A percentile compares a stretch with the other conserved stretches of the same genome.
These are phyloP conservation scores for Auriculariales sp. DNA, from an alignment of 768 basidiomycete genomes.

Conservation along the genomic window DNA sequence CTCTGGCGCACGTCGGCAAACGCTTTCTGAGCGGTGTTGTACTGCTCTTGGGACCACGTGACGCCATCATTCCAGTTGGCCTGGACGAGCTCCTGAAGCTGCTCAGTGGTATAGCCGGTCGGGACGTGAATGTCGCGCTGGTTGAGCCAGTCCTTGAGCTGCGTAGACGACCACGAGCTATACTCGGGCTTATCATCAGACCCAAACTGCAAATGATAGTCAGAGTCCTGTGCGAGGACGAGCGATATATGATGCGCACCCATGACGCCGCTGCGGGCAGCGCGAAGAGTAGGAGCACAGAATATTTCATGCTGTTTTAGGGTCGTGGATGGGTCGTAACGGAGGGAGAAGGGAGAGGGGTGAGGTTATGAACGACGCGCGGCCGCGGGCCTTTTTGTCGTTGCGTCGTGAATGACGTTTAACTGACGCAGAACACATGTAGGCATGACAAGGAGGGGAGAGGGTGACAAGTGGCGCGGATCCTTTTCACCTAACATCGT, in stretches of 20 bases:
- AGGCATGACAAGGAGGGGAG: no score
- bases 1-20: constrained; percentile 27
- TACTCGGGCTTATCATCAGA: constrained; percentile 20
- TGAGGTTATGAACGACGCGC: no score
- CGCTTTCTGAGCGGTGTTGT: constrained; percentile 42
- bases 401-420: no score
- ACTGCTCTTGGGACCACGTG: constrained; percentile 50
- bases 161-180: constrained; percentile 42
- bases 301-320: neutral
- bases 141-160: constrained; percentile 57
- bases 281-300: neutral
- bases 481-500: no score
- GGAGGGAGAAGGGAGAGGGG: no score
- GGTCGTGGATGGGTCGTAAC: no score
- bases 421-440: no score
- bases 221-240: neutral
- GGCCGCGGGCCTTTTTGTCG: no score
- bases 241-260: neutral
- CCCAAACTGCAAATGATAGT: neutral
- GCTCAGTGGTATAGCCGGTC: constrained; percentile 25
- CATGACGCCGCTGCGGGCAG: neutral
- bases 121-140: constrained; percentile 47
- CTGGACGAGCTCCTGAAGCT: constrained; percentile 34
- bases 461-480: no score
- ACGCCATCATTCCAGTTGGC: constrained; percentile 39